Evolutionary conservation across 2,329 filamentous ascomycete species (phyloP).

Genomic region (Thielaviopsis euricoi): DNA sequence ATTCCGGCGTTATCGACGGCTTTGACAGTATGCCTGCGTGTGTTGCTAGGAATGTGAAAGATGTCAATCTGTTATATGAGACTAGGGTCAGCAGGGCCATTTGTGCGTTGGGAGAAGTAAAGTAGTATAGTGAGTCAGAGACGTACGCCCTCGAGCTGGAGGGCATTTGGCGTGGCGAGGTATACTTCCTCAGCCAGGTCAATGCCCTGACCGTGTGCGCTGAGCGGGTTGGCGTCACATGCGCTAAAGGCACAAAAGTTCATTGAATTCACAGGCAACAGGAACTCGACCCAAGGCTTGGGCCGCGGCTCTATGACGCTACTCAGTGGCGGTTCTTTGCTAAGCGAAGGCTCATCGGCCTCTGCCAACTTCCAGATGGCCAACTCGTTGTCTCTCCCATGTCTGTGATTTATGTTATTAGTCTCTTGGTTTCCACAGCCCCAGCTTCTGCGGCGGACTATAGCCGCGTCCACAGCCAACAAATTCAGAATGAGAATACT

Average conservation of each 20-base stretch:
- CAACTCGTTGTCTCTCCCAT: constrained; percentile 78
- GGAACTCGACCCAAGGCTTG: constrained; percentile 72
- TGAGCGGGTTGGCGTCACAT: constrained; percentile 28
- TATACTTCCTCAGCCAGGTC: constrained; percentile 31
- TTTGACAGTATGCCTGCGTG: constrained; percentile 43
- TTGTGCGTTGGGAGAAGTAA: background rate
- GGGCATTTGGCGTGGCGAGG: constrained; percentile 65
- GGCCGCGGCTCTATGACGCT: constrained; percentile 29
- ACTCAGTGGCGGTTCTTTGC: constrained; percentile 56
- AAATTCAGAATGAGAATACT: constrained; percentile 20
- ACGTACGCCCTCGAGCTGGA: constrained; percentile 52
- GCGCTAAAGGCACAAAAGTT: constrained; percentile 75
- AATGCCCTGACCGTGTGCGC: constrained; percentile 17
- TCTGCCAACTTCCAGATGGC: constrained; percentile 62
- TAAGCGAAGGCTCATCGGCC: constrained; percentile 46
- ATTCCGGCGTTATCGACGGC: constrained; percentile 48
- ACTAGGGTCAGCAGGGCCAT: constrained; percentile 6
- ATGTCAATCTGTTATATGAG: constrained; percentile 50
- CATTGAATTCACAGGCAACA: constrained; percentile 75
- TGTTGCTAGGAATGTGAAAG: constrained; percentile 62
- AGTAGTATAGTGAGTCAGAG: background rate
- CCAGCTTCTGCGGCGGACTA: background rate
- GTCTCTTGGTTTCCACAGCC: background rate
- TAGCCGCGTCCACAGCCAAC: too few species aligned
- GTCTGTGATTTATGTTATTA: constrained; percentile 31